These are phyloP conservation scores for Cadophora luteo-olivacea DNA, from an alignment of 2,329 filamentous ascomycete species.

Conservation along the genomic window DNA sequence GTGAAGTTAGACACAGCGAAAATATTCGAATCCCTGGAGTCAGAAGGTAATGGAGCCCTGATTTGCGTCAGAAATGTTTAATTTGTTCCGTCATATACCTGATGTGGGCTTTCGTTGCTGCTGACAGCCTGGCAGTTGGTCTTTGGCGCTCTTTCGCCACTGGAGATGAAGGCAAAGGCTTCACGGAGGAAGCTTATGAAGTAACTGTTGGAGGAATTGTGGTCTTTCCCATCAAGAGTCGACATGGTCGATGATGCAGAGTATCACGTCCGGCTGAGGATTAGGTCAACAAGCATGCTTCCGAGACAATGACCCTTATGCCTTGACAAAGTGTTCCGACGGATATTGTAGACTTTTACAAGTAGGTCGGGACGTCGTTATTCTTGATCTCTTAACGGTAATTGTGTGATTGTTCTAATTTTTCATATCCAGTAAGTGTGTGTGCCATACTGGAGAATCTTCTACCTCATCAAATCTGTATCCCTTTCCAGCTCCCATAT, in stretches of 20 bases:
- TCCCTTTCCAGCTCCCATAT: background rate
- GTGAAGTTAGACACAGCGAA: background rate
- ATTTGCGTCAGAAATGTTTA: background rate
- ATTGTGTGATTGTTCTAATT: too few species aligned
- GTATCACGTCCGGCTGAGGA: background rate
- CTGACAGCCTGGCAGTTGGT: background rate
- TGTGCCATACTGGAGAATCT: background rate
- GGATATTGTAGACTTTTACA: too few species aligned
- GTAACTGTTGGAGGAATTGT: background rate
- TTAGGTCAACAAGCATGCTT: background rate
- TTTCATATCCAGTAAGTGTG: background rate
- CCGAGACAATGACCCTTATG: background rate
- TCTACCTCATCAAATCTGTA: background rate
- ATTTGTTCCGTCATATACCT: background rate
- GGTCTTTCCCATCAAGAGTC: slow-evolving; percentile 8
- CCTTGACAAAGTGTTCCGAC: background rate
- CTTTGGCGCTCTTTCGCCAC: slow-evolving; percentile 10
- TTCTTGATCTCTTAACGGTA: too few species aligned
- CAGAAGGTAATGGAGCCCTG: background rate
- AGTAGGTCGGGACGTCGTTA: too few species aligned
- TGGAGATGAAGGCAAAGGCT: slow-evolving; percentile 10
- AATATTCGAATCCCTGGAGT: background rate
- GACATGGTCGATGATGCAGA: slow-evolving; percentile 2
- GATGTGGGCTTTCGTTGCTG: background rate
- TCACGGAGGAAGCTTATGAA: slow-evolving; percentile 16